Percentiles rank a stretch among this genome's conserved stretches.
phyloP scores from a whole-genome alignment of 2,329 filamentous ascomycete species.

The Trichophyton equinum region DNA sequence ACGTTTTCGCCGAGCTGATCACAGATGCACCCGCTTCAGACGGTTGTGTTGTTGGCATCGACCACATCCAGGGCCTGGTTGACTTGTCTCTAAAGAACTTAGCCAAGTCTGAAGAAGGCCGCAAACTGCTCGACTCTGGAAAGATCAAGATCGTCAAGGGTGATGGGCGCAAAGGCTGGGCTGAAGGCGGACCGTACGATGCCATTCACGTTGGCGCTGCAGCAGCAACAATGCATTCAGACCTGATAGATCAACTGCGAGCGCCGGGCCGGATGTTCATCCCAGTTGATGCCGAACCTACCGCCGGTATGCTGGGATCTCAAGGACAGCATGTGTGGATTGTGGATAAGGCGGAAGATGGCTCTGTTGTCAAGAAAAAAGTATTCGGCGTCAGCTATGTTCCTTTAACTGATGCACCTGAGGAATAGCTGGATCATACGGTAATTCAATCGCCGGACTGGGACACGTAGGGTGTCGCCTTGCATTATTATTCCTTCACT shows the following conservation, averaged over 20 bases:
- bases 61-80: conserved; percentile 56
- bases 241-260: conserved; percentile 64
- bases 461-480: too few relatives aligned
- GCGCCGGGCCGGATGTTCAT: conserved; percentile 62
- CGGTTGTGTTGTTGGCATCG: conserved; percentile 54
- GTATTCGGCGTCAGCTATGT: conserved; percentile 53
- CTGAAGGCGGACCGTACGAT: conserved; percentile 57
- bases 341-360: conserved; percentile 49
- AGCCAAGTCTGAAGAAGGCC: conserved; percentile 48
- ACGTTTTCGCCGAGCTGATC: conserved; percentile 70
- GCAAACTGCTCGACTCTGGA: conserved; percentile 48
- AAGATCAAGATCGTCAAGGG: conserved; percentile 60
- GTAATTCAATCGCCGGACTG: too few relatives aligned
- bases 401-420: conserved; percentile 49
- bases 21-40: conserved; percentile 22
- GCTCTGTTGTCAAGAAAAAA: conserved; percentile 43
- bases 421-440: not conserved
- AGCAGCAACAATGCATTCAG: conserved; percentile 57
- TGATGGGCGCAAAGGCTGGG: conserved; percentile 59
- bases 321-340: conserved; percentile 48
- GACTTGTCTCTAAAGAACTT: conserved; percentile 55
- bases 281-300: conserved; percentile 41
- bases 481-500: too few relatives aligned
- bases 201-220: conserved; percentile 92
- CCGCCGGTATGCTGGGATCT: conserved; percentile 15